Evolutionary conservation across 805 yeast species (phyloP), one percentile per base, ranked within the genome.

Genomic region (Starmerella cellae): DNA sequence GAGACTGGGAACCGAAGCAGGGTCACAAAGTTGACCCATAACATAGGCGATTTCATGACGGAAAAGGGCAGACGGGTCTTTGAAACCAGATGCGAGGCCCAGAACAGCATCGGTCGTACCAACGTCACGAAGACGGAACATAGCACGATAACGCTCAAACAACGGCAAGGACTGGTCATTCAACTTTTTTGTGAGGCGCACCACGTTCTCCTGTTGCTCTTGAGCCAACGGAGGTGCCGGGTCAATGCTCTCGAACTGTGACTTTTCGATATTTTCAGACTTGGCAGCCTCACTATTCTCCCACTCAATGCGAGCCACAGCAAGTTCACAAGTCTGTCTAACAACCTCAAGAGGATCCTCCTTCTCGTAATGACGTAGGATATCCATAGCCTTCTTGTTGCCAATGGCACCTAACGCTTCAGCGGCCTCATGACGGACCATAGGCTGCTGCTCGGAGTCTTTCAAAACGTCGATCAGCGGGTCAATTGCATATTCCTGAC

Each of bases 351-450:
- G 63, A 16, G 94, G 91, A 58, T 93, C 97, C 39, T 78, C 71
- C 47, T 66, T 61, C 53, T 63, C 69, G 61, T 78, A 84, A 41
- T 76, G 65, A 48, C 73, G 64, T 53, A 91, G 71, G 37, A 85
- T 59, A 1, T 67, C 73, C 43, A 91, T 61, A 13, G 94, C 80
- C 5, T 73, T 79, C 32, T 64, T 61, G 61, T 85, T 94, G 37
- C 94, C 94, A 40, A 91, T 68, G 35, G 98, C 98, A 48, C 98
- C 99, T 42, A 91, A 69, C 34, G 97, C 98, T 64, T 91, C 99
- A 6, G 98, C 98, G 16, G 98, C 98, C 63, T 91, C 99, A 62
- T 91, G 99, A 62, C 99, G 80, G 29, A 91, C 99, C 97, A 91
- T 91, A 47, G 82, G 69, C 66, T 88, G 97, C 52, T 67, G 68